Percentiles rank a stretch among this genome's conserved stretches.
Evolutionary conservation across 2,329 filamentous ascomycete genomes (phyloP).

Genomic region (Zymoseptoria crescenta): DNA sequence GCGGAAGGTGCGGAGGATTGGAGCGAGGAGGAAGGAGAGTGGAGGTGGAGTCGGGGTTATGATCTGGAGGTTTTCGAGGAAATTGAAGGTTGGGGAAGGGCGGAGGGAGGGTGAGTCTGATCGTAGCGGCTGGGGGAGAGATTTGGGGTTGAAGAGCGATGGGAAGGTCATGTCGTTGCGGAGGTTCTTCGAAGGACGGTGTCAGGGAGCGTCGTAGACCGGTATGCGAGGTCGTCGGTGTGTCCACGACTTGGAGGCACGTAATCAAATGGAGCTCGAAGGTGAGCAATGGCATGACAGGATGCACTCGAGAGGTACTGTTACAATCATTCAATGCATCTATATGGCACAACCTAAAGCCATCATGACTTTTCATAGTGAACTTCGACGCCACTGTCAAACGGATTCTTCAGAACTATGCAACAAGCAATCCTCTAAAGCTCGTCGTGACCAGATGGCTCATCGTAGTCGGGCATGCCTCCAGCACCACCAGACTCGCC

Average conservation of each 20-base stretch:
- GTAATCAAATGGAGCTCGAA: too few species aligned
- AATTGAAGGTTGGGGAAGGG: conserved; percentile 35
- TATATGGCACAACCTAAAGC: conserved; percentile 14
- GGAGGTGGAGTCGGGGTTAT: conserved; percentile 34
- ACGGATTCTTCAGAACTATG: neutral
- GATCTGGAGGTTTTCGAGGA: conserved; percentile 33
- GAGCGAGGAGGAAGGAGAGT: conserved; percentile 26
- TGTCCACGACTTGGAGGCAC: too few species aligned
- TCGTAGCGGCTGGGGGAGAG: neutral
- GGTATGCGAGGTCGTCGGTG: too few species aligned
- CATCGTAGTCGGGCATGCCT: conserved; percentile 55
- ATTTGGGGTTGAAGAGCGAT: neutral
- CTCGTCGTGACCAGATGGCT: conserved; percentile 43
- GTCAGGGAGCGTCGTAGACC: neutral
- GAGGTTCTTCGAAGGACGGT: conserved; percentile 42
- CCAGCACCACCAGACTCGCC: conserved; percentile 45
- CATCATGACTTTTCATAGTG: neutral
- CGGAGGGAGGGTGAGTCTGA: neutral
- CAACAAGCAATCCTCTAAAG: conserved; percentile 29
- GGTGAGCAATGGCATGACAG: too few species aligned
- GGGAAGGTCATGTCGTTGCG: conserved; percentile 39
- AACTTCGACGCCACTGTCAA: neutral
- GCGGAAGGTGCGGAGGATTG: conserved; percentile 30
- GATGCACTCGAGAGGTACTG: neutral
- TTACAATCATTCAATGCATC: conserved; percentile 11